These are phyloP conservation scores for Saturnispora diversa DNA, from an alignment of 805 yeast genomes.

Conservation along the genomic window DNA sequence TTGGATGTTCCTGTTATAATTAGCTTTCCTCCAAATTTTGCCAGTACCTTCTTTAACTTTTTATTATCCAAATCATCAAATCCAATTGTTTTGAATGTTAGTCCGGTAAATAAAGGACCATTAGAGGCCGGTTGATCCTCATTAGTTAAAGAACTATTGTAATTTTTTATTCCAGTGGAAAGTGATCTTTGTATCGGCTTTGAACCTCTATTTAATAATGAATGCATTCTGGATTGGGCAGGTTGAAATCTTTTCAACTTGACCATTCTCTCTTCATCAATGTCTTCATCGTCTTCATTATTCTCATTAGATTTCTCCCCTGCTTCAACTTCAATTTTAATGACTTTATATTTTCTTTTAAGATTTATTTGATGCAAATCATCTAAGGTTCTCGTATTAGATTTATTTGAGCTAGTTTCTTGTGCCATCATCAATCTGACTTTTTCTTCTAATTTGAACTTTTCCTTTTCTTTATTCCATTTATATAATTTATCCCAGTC, in stretches of 20 bases:
- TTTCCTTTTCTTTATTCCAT: conserved; percentile 13
- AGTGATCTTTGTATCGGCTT: conserved; percentile 19
- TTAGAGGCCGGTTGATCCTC: not conserved
- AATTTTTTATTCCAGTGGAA: not conserved
- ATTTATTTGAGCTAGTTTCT: not conserved
- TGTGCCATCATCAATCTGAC: conserved; percentile 2
- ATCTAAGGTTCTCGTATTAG: not conserved
- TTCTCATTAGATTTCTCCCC: not conserved
- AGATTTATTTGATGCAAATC: conserved; percentile 1
- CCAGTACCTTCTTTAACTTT: conserved; percentile 21
- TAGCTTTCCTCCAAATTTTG: conserved; percentile 21
- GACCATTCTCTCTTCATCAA: conserved; percentile 16
- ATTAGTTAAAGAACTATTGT: not conserved
- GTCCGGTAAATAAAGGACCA: conserved; percentile 15
- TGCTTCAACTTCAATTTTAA: not conserved
- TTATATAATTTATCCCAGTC: conserved; percentile 14
- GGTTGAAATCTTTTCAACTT: conserved; percentile 22
- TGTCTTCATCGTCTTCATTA: not conserved
- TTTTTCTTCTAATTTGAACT: conserved; percentile 9
- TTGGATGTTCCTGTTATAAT: conserved; percentile 1
- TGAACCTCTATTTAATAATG: conserved; percentile 15
- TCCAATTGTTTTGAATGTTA: conserved; percentile 18
- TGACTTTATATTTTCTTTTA: not conserved
- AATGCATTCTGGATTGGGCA: not conserved
- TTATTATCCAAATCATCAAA: conserved; percentile 15